Conservation (phyloP, 1,139 yeast genomes). For the Arxiozyma heterogenica region DNA sequence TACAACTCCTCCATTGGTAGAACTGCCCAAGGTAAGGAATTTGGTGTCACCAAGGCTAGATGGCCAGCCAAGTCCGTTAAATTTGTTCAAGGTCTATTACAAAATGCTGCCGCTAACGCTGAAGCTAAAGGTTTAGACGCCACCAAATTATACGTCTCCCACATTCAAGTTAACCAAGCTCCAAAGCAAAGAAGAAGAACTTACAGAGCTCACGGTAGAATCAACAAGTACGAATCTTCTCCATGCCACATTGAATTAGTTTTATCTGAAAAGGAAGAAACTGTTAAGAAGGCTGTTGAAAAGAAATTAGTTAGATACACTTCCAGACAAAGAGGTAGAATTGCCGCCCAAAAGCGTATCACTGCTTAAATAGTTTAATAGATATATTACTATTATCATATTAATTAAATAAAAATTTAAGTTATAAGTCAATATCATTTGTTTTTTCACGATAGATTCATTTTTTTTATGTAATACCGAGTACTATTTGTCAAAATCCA, state of each 20-base stretch:
- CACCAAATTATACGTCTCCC: slow-evolving; percentile 86
- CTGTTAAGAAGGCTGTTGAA: slow-evolving; percentile 88
- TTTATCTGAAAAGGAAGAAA: slow-evolving; percentile 91
- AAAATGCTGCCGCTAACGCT: slow-evolving; percentile 98
- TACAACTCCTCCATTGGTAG: slow-evolving; percentile 95
- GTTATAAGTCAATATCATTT: slow-evolving; percentile 3
- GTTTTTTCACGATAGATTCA: background rate
- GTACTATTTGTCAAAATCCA: background rate
- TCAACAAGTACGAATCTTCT: slow-evolving; percentile 27
- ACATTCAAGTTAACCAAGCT: slow-evolving; percentile 99
- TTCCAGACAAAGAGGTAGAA: slow-evolving; percentile 91
- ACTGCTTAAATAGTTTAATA: slow-evolving; percentile 35
- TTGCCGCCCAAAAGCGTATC: slow-evolving; percentile 72
- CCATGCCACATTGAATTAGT: slow-evolving; percentile 99
- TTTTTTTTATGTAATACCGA: background rate
- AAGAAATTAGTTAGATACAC: slow-evolving; percentile 58
- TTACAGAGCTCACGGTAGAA: slow-evolving; percentile 96
- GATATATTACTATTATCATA: slow-evolving; percentile 2
- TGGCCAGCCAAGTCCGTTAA: slow-evolving; percentile 99
- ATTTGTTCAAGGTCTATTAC: slow-evolving; percentile 87
- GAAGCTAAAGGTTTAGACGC: slow-evolving; percentile 98
- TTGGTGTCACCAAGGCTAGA: slow-evolving; percentile 99
- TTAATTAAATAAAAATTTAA: slow-evolving; percentile 2
- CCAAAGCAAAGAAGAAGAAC: slow-evolving; percentile 99
- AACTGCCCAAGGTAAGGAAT: slow-evolving; percentile 99